A percentile compares a stretch with the other conserved stretches of the same genome.
phyloP scores from a whole-genome alignment of 495 filamentous ascomycete genomes.

The Xylaria palmicola region DNA sequence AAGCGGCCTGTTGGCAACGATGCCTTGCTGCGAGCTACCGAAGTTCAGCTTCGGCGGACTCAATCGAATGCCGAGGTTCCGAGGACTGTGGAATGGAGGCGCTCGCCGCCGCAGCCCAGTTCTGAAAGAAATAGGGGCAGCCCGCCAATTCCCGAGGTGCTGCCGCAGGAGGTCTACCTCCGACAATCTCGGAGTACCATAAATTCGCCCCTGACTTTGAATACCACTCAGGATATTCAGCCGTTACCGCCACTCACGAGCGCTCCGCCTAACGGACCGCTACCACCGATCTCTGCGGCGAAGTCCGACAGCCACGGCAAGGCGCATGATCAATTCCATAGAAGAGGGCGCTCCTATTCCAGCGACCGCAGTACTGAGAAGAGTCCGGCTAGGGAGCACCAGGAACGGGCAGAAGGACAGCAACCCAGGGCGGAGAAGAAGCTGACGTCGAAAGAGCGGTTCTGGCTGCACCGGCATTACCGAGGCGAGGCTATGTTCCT shows the following conservation, averaged over 20 bases:
- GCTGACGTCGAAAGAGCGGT: slow-evolving; percentile 26
- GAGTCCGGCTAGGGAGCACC: neutral
- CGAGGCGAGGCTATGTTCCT: slow-evolving; percentile 41
- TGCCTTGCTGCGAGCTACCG: neutral
- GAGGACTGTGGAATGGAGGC: neutral
- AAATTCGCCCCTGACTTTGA: neutral
- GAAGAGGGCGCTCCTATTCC: neutral
- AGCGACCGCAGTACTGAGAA: neutral
- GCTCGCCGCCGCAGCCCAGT: neutral
- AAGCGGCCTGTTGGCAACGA: neutral
- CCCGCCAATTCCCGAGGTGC: neutral
- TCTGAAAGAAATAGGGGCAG: neutral
- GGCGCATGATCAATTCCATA: slow-evolving; percentile 2
- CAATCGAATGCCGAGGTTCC: slow-evolving; percentile 11
- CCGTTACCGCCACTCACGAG: slow-evolving; percentile 3
- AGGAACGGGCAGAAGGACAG: neutral
- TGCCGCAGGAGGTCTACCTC: neutral
- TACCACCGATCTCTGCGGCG: slow-evolving; percentile 1
- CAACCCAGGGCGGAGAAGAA: neutral
- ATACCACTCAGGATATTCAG: neutral
- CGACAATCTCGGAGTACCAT: neutral
- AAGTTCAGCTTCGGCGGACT: slow-evolving; percentile 11
- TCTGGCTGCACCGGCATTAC: slow-evolving; percentile 47
- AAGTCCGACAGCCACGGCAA: slow-evolving; percentile 2
- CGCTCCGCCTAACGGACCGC: slow-evolving; percentile 6